A percentile compares a stretch with the other conserved stretches of the same genome.
Evolutionary conservation across 1,284 basidiomycete species (phyloP).

Genomic region (Chiua sp.): DNA sequence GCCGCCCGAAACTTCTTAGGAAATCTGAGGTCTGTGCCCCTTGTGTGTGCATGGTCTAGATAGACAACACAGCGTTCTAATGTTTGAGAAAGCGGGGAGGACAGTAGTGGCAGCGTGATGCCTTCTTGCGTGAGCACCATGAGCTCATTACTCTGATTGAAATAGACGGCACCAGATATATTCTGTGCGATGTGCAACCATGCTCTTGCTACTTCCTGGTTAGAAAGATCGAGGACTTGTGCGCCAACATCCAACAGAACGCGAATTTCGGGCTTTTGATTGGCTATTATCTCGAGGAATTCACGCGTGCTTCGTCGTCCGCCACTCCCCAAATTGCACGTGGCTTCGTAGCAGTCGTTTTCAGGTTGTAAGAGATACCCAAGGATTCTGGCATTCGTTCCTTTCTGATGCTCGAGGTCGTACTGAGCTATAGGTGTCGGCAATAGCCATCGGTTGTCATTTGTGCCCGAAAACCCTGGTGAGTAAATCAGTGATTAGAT

Average conservation of each 20-base stretch:
- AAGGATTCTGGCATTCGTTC: constrained; percentile 45
- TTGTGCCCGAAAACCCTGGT: constrained; percentile 15
- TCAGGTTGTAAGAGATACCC: constrained; percentile 48
- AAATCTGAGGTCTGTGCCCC: constrained; percentile 58
- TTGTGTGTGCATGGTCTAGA: constrained; percentile 59
- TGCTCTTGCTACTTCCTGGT: constrained; percentile 40
- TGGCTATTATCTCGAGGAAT: background rate
- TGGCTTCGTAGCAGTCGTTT: constrained; percentile 42
- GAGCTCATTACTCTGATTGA: constrained; percentile 47
- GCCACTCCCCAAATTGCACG: background rate
- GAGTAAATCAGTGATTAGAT: too few relatives aligned
- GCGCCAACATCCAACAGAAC: constrained; percentile 48
- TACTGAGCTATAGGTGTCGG: constrained; percentile 2
- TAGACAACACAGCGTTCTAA: constrained; percentile 52
- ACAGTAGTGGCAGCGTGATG: constrained; percentile 39
- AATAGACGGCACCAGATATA: constrained; percentile 49
- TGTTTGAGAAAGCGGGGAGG: constrained; percentile 47
- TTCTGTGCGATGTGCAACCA: constrained; percentile 45
- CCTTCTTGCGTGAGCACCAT: constrained; percentile 46
- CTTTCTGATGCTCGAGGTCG: constrained; percentile 16
- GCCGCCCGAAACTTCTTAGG: constrained; percentile 48
- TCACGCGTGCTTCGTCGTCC: background rate
- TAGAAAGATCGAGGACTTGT: constrained; percentile 55
- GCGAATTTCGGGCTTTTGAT: background rate
- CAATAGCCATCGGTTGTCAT: constrained; percentile 5